Conservation (phyloP, 106 monocot species). For the Hemerocallis citrina region DNA sequence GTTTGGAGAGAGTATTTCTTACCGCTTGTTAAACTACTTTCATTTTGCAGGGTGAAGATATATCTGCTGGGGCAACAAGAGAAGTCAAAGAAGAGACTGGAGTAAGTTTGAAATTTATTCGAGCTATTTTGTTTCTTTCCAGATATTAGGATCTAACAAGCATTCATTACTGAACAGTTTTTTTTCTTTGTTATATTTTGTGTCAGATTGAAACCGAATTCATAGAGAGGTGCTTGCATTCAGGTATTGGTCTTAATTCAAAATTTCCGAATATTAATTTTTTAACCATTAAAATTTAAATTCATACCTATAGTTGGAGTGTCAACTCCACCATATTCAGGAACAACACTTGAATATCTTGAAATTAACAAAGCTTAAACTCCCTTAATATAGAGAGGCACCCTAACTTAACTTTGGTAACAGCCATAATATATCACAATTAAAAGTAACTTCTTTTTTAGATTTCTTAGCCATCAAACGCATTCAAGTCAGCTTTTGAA, state of each 20-base stretch:
- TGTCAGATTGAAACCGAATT: conserved; percentile 80
- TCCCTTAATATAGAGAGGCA: too few species aligned
- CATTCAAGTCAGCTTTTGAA: too few species aligned
- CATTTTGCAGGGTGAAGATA: conserved; percentile 75
- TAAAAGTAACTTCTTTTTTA: too few species aligned
- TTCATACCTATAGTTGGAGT: too few species aligned
- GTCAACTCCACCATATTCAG: too few species aligned
- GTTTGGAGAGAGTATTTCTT: neutral
- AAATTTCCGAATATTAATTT: too few species aligned
- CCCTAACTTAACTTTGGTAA: too few species aligned
- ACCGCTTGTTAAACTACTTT: neutral
- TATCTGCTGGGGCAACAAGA: conserved; percentile 59
- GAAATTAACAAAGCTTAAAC: too few species aligned
- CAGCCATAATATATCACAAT: too few species aligned
- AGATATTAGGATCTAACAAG: neutral
- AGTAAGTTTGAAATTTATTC: conserved; percentile 32
- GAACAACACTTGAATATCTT: too few species aligned
- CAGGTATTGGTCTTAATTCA: conserved; percentile 52
- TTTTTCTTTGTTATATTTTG: neutral
- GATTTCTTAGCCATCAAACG: too few species aligned
- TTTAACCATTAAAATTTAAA: too few species aligned
- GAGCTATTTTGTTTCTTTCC: neutral
- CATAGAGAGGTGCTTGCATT: conserved; percentile 85
- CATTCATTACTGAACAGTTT: neutral
- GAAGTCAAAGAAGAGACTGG: conserved; percentile 99